Percentiles rank a stretch among this genome's conserved stretches.
These are phyloP conservation scores for Candida gorgasii DNA, from an alignment of 805 yeast genomes.

Conservation along the genomic window DNA sequence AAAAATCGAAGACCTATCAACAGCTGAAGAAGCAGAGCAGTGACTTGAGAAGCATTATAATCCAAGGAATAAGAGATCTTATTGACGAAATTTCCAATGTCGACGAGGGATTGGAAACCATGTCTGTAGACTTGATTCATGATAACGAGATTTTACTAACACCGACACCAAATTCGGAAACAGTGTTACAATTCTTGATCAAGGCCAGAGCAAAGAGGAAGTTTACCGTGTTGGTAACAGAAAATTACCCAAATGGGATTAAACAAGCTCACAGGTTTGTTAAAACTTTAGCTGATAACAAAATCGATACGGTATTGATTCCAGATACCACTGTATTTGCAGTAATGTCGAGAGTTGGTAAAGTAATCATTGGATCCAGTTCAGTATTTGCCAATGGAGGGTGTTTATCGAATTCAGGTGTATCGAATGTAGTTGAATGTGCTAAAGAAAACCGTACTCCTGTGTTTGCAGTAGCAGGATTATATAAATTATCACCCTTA, in stretches of 20 bases:
- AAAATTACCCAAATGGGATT: constrained; percentile 88
- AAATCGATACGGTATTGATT: constrained; percentile 84
- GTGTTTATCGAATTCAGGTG: constrained; percentile 85
- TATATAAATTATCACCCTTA: constrained; percentile 87
- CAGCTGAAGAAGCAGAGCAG: constrained; percentile 46
- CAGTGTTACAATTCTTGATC: constrained; percentile 82
- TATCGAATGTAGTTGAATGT: constrained; percentile 89
- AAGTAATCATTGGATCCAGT: constrained; percentile 89
- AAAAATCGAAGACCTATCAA: constrained; percentile 14
- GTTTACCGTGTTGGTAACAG: constrained; percentile 90
- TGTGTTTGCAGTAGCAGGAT: constrained; percentile 91
- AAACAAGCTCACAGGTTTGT: constrained; percentile 77
- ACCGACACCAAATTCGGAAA: constrained; percentile 92
- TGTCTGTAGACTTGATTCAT: constrained; percentile 91
- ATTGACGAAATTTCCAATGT: constrained; percentile 88
- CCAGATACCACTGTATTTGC: constrained; percentile 95
- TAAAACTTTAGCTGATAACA: constrained; percentile 73
- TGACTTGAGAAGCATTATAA: constrained; percentile 81
- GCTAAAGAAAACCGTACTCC: constrained; percentile 97
- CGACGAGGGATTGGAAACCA: constrained; percentile 86
- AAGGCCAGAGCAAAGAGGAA: constrained; percentile 87
- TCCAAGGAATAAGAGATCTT: constrained; percentile 89
- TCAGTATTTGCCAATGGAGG: constrained; percentile 97
- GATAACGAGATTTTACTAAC: constrained; percentile 84
- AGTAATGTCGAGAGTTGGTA: constrained; percentile 95